Evolutionary conservation across 176 grass and related monocot species (phyloP).

Genomic region (Aegilops tauschii): DNA sequence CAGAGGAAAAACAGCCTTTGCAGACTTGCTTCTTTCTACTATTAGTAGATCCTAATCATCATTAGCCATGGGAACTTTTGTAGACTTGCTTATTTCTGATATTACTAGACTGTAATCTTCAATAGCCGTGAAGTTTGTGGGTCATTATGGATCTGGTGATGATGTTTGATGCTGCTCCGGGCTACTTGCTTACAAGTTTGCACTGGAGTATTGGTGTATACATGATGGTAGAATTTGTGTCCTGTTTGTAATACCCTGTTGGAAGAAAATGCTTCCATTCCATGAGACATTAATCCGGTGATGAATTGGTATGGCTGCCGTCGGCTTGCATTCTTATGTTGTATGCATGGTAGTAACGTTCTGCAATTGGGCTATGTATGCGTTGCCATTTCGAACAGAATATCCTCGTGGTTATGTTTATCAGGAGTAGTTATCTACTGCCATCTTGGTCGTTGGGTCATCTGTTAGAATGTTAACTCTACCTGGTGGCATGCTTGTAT

Average conservation of each 20-base stretch:
- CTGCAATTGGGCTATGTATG: too few relatives aligned
- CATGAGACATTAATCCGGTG: neutral
- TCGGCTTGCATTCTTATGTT: neutral
- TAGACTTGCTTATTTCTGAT: neutral
- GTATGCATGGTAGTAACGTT: too few relatives aligned
- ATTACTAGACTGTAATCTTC: neutral
- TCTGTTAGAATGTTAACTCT: too few relatives aligned
- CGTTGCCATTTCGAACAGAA: too few relatives aligned
- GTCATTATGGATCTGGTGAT: neutral
- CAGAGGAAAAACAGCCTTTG: neutral
- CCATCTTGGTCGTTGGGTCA: too few relatives aligned
- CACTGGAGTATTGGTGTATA: neutral
- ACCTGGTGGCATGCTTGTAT: too few relatives aligned
- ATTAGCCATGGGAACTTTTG: neutral
- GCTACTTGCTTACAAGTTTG: neutral
- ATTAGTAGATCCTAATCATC: neutral
- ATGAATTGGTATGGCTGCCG: neutral
- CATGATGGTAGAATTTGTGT: neutral
- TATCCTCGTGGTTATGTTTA: too few relatives aligned
- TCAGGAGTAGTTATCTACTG: too few relatives aligned
- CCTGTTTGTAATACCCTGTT: neutral
- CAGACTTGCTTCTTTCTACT: neutral
- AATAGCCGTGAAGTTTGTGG: neutral
- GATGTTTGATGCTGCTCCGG: neutral
- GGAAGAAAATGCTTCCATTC: neutral